Percentiles rank a stretch among this genome's conserved stretches.
Evolutionary conservation across 345 rosid genomes (phyloP).

Genomic region (Eucalyptus urophylla): DNA sequence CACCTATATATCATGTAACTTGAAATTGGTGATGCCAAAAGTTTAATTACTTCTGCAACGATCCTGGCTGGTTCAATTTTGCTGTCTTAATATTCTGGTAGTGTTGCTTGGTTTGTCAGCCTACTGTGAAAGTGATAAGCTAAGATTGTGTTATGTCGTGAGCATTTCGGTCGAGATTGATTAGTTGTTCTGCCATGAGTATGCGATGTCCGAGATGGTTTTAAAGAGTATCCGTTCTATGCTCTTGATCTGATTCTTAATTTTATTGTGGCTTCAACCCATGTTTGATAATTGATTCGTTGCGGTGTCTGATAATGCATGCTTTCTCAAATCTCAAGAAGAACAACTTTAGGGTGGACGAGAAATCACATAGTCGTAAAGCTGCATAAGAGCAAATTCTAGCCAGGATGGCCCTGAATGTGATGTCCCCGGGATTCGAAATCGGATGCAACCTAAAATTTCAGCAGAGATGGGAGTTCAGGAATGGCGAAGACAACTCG

Average conservation of each 20-base stretch:
- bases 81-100: neutral
- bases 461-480: constrained; percentile 37
- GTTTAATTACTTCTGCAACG: neutral
- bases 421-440: neutral
- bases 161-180: neutral
- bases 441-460: neutral
- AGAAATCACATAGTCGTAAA: neutral
- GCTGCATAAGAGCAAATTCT: neutral
- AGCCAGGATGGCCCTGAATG: neutral
- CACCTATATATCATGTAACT: neutral
- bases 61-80: neutral
- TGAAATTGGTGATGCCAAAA: neutral
- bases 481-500: constrained; percentile 23
- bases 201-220: neutral
- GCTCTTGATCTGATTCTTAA: neutral
- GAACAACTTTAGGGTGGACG: neutral
- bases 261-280: neutral
- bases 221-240: neutral
- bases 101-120: neutral
- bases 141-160: neutral
- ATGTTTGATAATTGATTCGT: neutral
- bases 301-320: neutral
- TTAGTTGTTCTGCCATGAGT: neutral
- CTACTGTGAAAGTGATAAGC: neutral
- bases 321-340: neutral